Conservation (phyloP, 805 yeast genomes). For the Soucietia sequanensis region DNA sequence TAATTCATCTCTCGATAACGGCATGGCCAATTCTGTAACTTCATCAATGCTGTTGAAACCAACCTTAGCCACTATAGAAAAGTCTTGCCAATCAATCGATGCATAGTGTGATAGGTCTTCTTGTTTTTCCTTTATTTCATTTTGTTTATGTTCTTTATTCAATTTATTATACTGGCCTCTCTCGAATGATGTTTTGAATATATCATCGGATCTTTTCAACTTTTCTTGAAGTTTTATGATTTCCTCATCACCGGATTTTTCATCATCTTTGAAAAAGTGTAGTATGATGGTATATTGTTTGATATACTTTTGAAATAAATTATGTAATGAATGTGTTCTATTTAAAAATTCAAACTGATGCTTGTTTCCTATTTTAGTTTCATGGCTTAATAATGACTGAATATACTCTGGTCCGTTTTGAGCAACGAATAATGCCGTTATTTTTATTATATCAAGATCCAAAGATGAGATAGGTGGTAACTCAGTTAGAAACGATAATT, state of each 20-base stretch:
- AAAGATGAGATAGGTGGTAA: slow-evolving; percentile 48
- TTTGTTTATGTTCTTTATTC: slow-evolving; percentile 27
- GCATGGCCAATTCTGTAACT: slow-evolving; percentile 52
- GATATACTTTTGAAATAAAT: slow-evolving; percentile 47
- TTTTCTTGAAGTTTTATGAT: slow-evolving; percentile 4
- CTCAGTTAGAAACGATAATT: slow-evolving; percentile 23
- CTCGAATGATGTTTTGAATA: slow-evolving; percentile 47
- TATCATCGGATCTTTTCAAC: slow-evolving; percentile 22
- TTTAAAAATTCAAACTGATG: slow-evolving; percentile 70
- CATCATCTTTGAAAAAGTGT: slow-evolving; percentile 10
- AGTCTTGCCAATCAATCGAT: slow-evolving; percentile 86
- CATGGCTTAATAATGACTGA: slow-evolving; percentile 33
- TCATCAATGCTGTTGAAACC: slow-evolving; percentile 62
- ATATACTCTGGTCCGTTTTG: slow-evolving; percentile 50
- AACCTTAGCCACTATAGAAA: slow-evolving; percentile 66
- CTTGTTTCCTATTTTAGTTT: slow-evolving; percentile 33
- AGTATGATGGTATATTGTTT: slow-evolving; percentile 50
- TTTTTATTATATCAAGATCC: slow-evolving; percentile 68
- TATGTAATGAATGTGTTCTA: slow-evolving; percentile 57
- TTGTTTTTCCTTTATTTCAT: slow-evolving; percentile 32
- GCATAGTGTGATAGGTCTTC: slow-evolving; percentile 55
- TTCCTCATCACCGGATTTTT: slow-evolving; percentile 6
- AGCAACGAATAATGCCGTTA: slow-evolving; percentile 70
- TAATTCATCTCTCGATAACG: slow-evolving; percentile 57
- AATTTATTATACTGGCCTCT: slow-evolving; percentile 56